Percentiles rank a stretch among this genome's conserved stretches.
Conservation (phyloP, 345 rosid species). For the Eutrema heterophyllum region DNA sequence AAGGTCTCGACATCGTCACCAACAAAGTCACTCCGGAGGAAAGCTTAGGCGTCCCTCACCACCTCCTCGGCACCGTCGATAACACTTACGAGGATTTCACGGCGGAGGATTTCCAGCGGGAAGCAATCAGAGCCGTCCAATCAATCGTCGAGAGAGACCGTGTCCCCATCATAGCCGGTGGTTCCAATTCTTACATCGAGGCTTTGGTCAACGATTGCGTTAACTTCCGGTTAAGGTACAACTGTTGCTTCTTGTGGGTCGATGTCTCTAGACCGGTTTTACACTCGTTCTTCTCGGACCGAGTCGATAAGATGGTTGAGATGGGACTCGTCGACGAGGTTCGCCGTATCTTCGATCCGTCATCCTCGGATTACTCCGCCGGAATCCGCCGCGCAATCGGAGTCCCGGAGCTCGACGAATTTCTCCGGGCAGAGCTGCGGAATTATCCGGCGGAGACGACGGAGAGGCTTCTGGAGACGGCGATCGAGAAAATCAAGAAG, state of each 20-base stretch:
- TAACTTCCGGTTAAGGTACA: conserved; percentile 58
- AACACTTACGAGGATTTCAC: conserved; percentile 52
- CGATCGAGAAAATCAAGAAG: conserved; percentile 54
- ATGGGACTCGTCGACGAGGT: conserved; percentile 70
- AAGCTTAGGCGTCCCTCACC: conserved; percentile 72
- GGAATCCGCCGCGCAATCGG: conserved; percentile 85
- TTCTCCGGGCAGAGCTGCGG: conserved; percentile 35
- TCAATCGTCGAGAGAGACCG: conserved; percentile 41
- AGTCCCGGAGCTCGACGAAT: conserved; percentile 66
- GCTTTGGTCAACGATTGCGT: conserved; percentile 53
- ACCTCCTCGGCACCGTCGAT: conserved; percentile 50
- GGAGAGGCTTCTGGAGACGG: conserved; percentile 40
- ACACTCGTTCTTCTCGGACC: conserved; percentile 54
- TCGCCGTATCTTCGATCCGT: conserved; percentile 44
- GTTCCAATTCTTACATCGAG: conserved; percentile 77
- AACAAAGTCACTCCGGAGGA: conserved; percentile 80
- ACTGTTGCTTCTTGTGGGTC: conserved; percentile 80
- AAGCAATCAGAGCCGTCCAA: conserved; percentile 38
- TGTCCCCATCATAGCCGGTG: conserved; percentile 79
- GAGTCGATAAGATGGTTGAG: conserved; percentile 78
- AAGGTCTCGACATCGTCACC: conserved; percentile 64
- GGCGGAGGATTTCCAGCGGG: conserved; percentile 45
- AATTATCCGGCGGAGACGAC: conserved; percentile 17
- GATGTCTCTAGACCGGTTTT: conserved; percentile 59
- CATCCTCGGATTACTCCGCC: conserved; percentile 37